These are phyloP conservation scores for Fusarium staphyleae DNA, from an alignment of 2,329 filamentous ascomycete species.

Conservation along the genomic window DNA sequence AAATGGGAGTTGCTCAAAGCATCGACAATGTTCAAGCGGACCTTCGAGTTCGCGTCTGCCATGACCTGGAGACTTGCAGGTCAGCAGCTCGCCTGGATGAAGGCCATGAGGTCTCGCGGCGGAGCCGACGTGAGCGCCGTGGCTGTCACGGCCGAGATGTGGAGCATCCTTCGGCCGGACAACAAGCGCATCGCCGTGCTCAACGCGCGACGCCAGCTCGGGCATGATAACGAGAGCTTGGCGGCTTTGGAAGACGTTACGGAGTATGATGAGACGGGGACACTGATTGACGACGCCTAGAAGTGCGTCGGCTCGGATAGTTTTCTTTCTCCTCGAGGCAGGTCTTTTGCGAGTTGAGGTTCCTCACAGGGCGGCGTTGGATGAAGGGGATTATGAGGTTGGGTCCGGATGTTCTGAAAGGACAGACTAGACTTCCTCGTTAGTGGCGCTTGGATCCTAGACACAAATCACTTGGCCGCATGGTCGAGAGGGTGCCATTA, in stretches of 20 bases:
- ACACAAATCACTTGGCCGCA: background rate
- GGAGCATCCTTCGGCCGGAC: constrained; percentile 49
- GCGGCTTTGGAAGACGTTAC: constrained; percentile 39
- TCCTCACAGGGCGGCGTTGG: constrained; percentile 8
- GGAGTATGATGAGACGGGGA: constrained; percentile 42
- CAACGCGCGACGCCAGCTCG: constrained; percentile 24
- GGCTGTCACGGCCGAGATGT: constrained; percentile 48
- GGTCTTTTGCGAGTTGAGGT: constrained; percentile 7
- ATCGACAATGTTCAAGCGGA: constrained; percentile 55
- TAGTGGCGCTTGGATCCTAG: background rate
- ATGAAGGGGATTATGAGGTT: background rate
- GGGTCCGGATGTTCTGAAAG: background rate
- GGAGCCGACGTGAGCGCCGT: constrained; percentile 32
- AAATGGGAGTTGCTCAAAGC: constrained; percentile 60
- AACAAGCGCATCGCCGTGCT: constrained; percentile 39
- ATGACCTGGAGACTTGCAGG: constrained; percentile 60
- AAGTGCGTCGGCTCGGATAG: constrained; percentile 12
- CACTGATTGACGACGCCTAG: constrained; percentile 44
- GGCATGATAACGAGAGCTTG: constrained; percentile 34
- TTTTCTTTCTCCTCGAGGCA: constrained; percentile 3
- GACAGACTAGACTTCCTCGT: background rate
- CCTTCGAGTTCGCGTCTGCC: constrained; percentile 32
- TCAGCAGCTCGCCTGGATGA: constrained; percentile 57
- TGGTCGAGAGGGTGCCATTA: constrained; percentile 2
- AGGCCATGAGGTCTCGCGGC: constrained; percentile 44